A percentile compares a stretch with the other conserved stretches of the same genome.
Conservation (phyloP, 2,329 filamentous ascomycete species). For the Calonectria pseudoturangicola region DNA sequence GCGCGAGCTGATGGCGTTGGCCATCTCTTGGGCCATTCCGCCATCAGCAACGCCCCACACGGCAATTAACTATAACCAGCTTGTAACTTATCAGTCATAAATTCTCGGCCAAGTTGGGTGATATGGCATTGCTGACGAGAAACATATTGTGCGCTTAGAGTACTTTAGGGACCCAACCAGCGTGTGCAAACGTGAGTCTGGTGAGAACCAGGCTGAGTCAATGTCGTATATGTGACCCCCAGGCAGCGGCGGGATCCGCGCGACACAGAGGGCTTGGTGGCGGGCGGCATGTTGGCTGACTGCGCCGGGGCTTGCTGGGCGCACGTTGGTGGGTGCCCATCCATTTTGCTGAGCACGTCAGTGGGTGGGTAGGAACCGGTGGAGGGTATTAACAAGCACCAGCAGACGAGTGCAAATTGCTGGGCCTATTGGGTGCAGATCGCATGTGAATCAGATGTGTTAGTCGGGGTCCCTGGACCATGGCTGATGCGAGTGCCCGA, state of each 20-base stretch:
- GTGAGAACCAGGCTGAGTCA: slow-evolving; percentile 1
- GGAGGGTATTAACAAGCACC: slow-evolving; percentile 32
- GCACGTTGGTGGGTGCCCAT: slow-evolving; percentile 24
- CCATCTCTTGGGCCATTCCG: slow-evolving; percentile 39
- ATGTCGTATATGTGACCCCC: slow-evolving; percentile 1
- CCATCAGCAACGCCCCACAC: slow-evolving; percentile 35
- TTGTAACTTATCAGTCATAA: slow-evolving; percentile 13
- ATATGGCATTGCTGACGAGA: slow-evolving; percentile 27
- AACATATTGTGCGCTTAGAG: not conserved
- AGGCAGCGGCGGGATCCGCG: slow-evolving; percentile 26
- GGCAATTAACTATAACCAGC: slow-evolving; percentile 41
- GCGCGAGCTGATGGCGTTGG: slow-evolving; percentile 43
- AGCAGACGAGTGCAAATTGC: slow-evolving; percentile 23
- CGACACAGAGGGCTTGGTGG: slow-evolving; percentile 18
- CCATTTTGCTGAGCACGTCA: slow-evolving; percentile 36
- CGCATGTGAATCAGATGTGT: slow-evolving; percentile 39
- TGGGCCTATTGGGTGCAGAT: slow-evolving; percentile 21
- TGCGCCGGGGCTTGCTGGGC: slow-evolving; percentile 14
- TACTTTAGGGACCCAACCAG: not conserved
- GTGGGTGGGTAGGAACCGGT: slow-evolving; percentile 32
- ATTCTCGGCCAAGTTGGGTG: slow-evolving; percentile 13
- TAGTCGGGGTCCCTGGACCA: slow-evolving; percentile 15
- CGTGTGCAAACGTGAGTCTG: not conserved
- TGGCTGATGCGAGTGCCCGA: slow-evolving; percentile 14
- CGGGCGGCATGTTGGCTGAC: slow-evolving; percentile 27